These are phyloP conservation scores for Eragrostis nindensis DNA, from an alignment of 176 grass and related monocot genomes.

Conservation along the genomic window DNA sequence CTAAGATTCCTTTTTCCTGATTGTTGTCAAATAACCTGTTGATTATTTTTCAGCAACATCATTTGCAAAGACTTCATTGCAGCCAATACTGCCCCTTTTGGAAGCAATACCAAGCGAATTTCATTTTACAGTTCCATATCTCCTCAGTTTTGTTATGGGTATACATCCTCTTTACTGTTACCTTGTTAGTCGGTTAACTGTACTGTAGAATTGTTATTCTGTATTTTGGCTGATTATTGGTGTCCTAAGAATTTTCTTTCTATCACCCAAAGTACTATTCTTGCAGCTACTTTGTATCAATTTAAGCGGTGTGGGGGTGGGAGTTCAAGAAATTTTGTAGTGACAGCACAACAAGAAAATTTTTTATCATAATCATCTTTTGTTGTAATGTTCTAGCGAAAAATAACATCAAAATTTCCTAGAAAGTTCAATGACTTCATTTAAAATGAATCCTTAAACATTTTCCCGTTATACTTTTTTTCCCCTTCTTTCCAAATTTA, in stretches of 20 bases:
- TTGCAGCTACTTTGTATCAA: not conserved
- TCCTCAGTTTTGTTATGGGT: conserved; percentile 94
- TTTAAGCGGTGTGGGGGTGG: not conserved
- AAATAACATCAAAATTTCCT: not conserved
- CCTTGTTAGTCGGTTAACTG: conserved; percentile 3
- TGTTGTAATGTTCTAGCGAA: not conserved
- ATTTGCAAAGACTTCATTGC: conserved; percentile 70
- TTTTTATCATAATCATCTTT: not conserved
- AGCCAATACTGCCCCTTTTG: conserved; percentile 76
- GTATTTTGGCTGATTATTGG: not conserved
- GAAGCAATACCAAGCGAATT: conserved; percentile 78
- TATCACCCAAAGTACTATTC: not conserved
- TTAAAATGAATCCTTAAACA: not conserved
- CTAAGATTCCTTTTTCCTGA: not conserved
- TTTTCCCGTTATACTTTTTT: not conserved
- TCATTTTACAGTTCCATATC: conserved; percentile 77
- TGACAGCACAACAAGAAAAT: not conserved
- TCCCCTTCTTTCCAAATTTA: not conserved
- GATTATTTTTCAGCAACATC: conserved; percentile 66
- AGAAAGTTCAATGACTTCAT: not conserved
- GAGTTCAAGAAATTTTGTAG: not conserved
- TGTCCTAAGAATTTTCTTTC: not conserved
- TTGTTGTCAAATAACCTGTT: conserved; percentile 30
- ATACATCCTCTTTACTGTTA: conserved; percentile 35
- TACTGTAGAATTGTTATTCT: not conserved